Base-by-base conservation (phyloP, 805 yeast species). In the Candida cerambycidarum region DNA sequence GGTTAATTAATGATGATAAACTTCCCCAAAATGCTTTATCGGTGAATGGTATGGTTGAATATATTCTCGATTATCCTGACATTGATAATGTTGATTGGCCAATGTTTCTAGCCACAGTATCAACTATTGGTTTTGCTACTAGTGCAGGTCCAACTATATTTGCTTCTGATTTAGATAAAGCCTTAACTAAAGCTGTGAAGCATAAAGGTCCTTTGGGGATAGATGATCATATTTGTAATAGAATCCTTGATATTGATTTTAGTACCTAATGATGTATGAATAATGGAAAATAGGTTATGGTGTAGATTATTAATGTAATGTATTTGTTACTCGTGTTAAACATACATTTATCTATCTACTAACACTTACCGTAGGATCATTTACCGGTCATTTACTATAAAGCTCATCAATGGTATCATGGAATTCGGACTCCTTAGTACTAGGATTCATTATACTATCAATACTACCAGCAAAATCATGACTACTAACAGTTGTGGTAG, bases 131-230 rank as follows among this genome's bases (percentile, higher is more conserved):
- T 35, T 41, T 41, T 41, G 44, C 40, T 15, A 41, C 44, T 18
- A 11, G 12, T 14, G 40, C 44, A 7, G 44, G 44, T 15, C 44
- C 44, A 14, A 41, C 41, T 3, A 12, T 41, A 13, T 30, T 13
- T 15, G 19, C 23, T 8, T 10, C 11, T 18, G 44, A 41, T 19
- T 23, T 41, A 14, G 17, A 16, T 8, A 39, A 32, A 24, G 31
- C 21, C 10, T n/a, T 39, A 11, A 32, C 32, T 8, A 32, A 3
- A 6, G 32, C 42, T 12, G 19, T 10, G 3, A 14, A 14, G 5
- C 8, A 28, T 28, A 14, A 25, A 11, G 13, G 23, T 21, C 23
- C 23, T 21, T 30, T 15, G 13, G 15, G 6, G 12, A 5, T 30
- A 6, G 33, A 31, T 15, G 18, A 17, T 8, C 4, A 12, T 14